phyloP scores from a whole-genome alignment of 352 stramenopile species.

The Phytopythium aichiense region DNA sequence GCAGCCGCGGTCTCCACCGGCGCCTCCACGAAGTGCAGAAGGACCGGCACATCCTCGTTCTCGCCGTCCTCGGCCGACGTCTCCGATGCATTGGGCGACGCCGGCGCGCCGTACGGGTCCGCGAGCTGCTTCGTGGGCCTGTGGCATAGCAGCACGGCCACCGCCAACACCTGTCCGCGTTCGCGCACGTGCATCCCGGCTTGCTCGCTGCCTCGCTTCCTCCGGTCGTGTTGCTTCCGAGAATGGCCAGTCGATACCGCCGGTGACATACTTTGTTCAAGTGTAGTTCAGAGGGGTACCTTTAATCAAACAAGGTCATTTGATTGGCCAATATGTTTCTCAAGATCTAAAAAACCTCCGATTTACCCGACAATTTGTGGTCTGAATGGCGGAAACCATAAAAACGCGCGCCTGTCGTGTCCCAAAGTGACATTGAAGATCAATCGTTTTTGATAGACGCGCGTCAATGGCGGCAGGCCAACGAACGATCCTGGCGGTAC shows the following conservation, averaged over 20 bases:
- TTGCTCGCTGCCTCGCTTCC: background rate
- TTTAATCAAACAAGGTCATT: no score
- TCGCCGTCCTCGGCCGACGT: background rate
- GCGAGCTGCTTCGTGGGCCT: background rate
- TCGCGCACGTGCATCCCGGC: background rate
- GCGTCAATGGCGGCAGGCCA: no score
- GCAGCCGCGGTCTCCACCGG: background rate
- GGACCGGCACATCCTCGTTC: background rate
- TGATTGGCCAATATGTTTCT: no score
- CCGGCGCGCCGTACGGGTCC: background rate
- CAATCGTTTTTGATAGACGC: no score
- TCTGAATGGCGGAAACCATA: no score
- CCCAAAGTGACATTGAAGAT: no score
- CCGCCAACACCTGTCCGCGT: background rate
- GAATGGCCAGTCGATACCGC: background rate
- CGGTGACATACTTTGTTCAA: background rate
- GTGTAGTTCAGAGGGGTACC: background rate
- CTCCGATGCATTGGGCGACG: background rate
- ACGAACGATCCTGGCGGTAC: no score
- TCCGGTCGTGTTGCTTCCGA: background rate
- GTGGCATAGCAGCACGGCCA: background rate
- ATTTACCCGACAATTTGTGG: no score
- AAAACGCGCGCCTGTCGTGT: no score
- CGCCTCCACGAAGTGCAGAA: background rate
- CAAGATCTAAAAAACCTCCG: no score